Evolutionary conservation across 805 yeast species (phyloP).

Genomic region (Tetrapisispora iriomotensis): DNA sequence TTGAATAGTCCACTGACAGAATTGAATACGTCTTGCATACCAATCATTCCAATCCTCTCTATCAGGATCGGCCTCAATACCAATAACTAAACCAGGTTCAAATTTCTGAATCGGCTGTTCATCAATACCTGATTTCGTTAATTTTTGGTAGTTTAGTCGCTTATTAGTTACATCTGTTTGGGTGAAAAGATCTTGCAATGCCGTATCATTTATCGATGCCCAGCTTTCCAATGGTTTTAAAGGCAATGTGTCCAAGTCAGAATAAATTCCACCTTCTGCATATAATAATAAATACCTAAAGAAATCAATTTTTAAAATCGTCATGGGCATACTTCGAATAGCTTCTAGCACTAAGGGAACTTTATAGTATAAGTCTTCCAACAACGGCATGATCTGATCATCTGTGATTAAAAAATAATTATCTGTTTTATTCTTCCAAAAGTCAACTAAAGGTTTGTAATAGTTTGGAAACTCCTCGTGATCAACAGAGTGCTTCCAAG

Average conservation of each 20-base stretch:
- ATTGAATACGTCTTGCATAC: constrained; percentile 89
- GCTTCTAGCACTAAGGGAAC: constrained; percentile 71
- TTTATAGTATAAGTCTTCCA: constrained; percentile 49
- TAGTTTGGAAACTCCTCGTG: constrained; percentile 47
- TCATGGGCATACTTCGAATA: constrained; percentile 62
- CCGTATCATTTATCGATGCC: constrained; percentile 41
- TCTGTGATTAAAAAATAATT: constrained; percentile 69
- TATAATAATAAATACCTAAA: constrained; percentile 75
- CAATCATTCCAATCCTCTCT: constrained; percentile 87
- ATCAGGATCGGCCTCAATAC: constrained; percentile 96
- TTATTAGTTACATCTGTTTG: constrained; percentile 3
- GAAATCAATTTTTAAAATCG: constrained; percentile 81
- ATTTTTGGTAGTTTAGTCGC: neutral
- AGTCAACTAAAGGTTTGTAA: constrained; percentile 40
- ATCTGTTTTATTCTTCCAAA: constrained; percentile 47
- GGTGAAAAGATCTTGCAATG: constrained; percentile 10
- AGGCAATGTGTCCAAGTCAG: constrained; percentile 86
- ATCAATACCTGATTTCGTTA: neutral
- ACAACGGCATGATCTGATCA: constrained; percentile 44
- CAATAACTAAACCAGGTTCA: constrained; percentile 72
- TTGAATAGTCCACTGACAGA: constrained; percentile 95
- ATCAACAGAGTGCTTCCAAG: constrained; percentile 69
- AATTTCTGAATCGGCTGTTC: neutral
- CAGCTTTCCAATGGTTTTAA: constrained; percentile 71
- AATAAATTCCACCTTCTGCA: constrained; percentile 85